Percentiles rank a stretch among this genome's conserved stretches.
Conservation (phyloP, 2,329 filamentous ascomycete species). For the Colletotrichum sublineola region DNA sequence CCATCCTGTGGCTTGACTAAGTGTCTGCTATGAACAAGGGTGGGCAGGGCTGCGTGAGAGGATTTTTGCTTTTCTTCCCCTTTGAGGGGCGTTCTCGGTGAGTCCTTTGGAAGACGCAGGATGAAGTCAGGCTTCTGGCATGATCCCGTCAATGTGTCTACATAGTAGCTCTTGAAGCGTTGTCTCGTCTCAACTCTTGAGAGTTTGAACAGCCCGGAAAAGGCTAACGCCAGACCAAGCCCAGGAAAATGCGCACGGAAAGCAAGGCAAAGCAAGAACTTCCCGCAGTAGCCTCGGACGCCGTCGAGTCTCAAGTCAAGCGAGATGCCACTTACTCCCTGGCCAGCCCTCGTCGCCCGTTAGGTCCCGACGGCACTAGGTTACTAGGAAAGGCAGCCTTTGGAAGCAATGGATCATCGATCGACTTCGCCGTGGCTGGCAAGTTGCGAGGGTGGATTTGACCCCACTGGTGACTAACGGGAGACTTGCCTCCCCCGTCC, state of each 20-base stretch:
- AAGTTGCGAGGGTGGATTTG: conserved; percentile 21
- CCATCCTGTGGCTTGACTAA: conserved; percentile 32
- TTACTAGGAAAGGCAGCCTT: neutral
- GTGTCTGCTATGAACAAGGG: neutral
- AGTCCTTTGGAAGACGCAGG: conserved; percentile 19
- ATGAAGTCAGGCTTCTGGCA: conserved; percentile 28
- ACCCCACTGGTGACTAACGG: conserved; percentile 20
- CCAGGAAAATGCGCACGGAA: conserved; percentile 18
- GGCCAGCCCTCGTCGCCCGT: neutral
- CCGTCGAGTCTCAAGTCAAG: conserved; percentile 15
- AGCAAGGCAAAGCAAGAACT: conserved; percentile 36
- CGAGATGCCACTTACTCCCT: conserved; percentile 3
- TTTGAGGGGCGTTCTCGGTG: conserved; percentile 4
- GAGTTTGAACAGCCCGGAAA: neutral
- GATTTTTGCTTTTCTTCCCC: conserved; percentile 2
- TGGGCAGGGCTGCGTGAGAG: conserved; percentile 1
- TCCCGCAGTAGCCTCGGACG: conserved; percentile 33
- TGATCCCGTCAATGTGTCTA: conserved; percentile 28
- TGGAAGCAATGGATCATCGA: conserved; percentile 14
- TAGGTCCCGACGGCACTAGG: conserved; percentile 5
- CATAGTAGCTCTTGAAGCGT: conserved; percentile 1
- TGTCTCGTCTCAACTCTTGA: conserved; percentile 14
- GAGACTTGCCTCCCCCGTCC: neutral
- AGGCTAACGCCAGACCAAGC: conserved; percentile 14
- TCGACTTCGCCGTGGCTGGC: neutral